phyloP scores from a whole-genome alignment of 805 yeast genomes.

The Saccharomycopsis guyanensis region DNA sequence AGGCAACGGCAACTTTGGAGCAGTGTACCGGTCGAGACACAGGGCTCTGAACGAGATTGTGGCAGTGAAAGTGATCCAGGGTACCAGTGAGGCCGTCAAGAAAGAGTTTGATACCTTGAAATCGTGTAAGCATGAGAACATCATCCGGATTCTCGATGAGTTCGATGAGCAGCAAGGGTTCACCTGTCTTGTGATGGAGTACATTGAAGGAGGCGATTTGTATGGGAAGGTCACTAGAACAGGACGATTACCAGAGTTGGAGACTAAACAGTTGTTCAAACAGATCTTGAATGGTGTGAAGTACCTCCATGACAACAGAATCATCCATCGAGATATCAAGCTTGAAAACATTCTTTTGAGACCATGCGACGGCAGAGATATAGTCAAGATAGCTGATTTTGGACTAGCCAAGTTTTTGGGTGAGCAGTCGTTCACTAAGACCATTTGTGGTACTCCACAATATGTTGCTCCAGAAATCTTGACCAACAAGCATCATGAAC shows the following conservation, averaged over 20 bases:
- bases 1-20: conserved; percentile 13
- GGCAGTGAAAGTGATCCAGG: conserved; percentile 9
- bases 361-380: no score
- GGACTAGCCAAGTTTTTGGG: conserved; percentile 56
- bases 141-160: conserved; percentile 13
- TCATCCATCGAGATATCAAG: conserved; percentile 43
- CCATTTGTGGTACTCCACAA: conserved; percentile 82
- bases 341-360: conserved; percentile 36
- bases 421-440: conserved; percentile 64
- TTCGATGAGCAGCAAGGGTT: conserved; percentile 1
- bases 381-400: conserved; percentile 76
- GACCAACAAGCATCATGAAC: conserved; percentile 32
- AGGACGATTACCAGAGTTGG: conserved; percentile 3
- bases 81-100: background rate
- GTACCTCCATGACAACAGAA: conserved; percentile 32
- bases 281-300: conserved; percentile 21
- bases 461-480: conserved; percentile 79
- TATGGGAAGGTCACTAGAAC: conserved; percentile 1
- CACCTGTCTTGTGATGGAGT: conserved; percentile 15
- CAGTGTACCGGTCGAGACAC: conserved; percentile 7
- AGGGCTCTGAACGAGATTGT: conserved; percentile 1
- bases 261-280: conserved; percentile 10
- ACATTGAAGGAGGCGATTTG: conserved; percentile 13
- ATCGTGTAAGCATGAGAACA: conserved; percentile 12
- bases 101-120: conserved; percentile 12